These are phyloP conservation scores for Penicillium steckii DNA, from an alignment of 495 filamentous ascomycete genomes.

Conservation along the genomic window DNA sequence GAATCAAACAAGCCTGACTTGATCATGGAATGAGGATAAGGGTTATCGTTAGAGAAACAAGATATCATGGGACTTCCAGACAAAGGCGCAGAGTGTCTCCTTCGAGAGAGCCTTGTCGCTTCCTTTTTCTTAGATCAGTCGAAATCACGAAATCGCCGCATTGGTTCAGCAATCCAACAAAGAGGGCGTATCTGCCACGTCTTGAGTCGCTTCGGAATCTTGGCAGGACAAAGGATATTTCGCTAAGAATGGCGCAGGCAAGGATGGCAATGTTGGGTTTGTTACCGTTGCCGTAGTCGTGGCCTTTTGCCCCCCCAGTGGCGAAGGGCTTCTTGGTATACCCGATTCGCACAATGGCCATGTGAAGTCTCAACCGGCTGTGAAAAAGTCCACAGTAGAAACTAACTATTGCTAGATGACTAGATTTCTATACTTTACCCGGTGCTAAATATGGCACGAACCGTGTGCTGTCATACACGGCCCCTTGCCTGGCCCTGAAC, in stretches of 20 bases:
- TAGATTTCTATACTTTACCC: conserved; percentile 18
- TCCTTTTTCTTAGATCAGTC: no score
- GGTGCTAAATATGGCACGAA: conserved; percentile 19
- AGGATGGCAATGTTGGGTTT: conserved; percentile 35
- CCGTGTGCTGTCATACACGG: conserved; percentile 21
- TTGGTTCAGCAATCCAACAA: no score
- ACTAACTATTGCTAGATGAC: conserved; percentile 20
- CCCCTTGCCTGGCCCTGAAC: conserved; percentile 22
- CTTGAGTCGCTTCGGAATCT: conserved; percentile 58
- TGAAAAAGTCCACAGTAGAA: conserved; percentile 29
- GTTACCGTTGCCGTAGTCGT: conserved; percentile 43
- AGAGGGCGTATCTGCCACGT: no score
- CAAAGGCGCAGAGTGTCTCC: no score
- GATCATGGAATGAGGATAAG: no score
- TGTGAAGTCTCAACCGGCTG: conserved; percentile 3
- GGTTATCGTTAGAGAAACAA: no score
- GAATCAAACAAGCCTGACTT: no score
- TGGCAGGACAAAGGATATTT: conserved; percentile 60
- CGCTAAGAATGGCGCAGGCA: conserved; percentile 54
- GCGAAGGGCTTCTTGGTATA: conserved; percentile 49
- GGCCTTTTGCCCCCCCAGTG: conserved; percentile 32
- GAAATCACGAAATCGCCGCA: no score
- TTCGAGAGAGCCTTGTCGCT: no score
- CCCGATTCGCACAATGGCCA: conserved; percentile 42
- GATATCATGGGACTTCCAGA: no score